These are phyloP conservation scores for Umbelopsis isabellina DNA, from an alignment of 192 early-diverging fungal species.

Conservation along the genomic window DNA sequence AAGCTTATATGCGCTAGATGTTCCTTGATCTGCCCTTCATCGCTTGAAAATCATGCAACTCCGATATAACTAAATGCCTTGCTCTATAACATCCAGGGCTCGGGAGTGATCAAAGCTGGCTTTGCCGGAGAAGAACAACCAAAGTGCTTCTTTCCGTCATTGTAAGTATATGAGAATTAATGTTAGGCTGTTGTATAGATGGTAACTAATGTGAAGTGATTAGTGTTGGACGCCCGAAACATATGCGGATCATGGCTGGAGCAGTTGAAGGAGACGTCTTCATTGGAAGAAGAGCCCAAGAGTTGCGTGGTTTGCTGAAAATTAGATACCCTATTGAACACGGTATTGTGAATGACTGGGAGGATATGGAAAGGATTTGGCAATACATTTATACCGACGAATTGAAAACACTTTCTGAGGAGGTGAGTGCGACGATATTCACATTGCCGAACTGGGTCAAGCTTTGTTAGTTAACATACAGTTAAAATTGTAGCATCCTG, in stretches of 20 bases:
- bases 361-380: constrained; percentile 99
- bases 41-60: not conserved
- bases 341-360: constrained; percentile 97
- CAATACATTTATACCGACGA: constrained; percentile 96
- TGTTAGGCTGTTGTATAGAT: not conserved
- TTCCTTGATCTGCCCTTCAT: not conserved
- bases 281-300: constrained; percentile 95
- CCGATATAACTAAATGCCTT: constrained; percentile 15
- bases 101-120: constrained; percentile 98
- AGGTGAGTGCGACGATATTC: constrained; percentile 58
- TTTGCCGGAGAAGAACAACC: constrained; percentile 98
- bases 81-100: constrained; percentile 70
- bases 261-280: constrained; percentile 96
- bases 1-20: not conserved
- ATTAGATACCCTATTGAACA: constrained; percentile 98
- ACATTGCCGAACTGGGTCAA: not conserved
- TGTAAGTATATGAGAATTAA: constrained; percentile 53
- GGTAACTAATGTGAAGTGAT: not conserved
- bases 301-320: constrained; percentile 90
- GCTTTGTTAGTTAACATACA: not conserved
- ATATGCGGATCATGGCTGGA: constrained; percentile 95
- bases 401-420: constrained; percentile 92
- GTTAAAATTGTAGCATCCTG: constrained; percentile 77
- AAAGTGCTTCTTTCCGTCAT: constrained; percentile 94
- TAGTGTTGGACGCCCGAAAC: constrained; percentile 95